phyloP scores from a whole-genome alignment of 2,329 filamentous ascomycete species.

The Alternaria panax region DNA sequence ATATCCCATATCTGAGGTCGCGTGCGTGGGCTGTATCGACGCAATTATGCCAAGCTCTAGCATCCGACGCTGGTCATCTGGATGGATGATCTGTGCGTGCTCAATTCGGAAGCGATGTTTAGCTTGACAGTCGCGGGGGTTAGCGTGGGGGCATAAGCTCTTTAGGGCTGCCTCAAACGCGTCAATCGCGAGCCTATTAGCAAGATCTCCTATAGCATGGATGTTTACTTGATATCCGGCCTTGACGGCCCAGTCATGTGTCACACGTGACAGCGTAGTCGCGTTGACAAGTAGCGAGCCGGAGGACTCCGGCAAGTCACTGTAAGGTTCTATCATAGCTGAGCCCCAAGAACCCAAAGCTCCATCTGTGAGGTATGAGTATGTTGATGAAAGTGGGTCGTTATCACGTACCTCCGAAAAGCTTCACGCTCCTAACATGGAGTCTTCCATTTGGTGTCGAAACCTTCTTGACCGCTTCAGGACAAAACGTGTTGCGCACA shows the following conservation, averaged over 20 bases:
- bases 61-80: slow-evolving; percentile 68
- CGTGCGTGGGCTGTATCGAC: slow-evolving; percentile 75
- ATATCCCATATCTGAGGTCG: slow-evolving; percentile 75
- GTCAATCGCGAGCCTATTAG: slow-evolving; percentile 70
- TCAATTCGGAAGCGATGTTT: slow-evolving; percentile 70
- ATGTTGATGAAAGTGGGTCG: too few species aligned
- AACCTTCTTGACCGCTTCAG: slow-evolving; percentile 57
- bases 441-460: slow-evolving; percentile 59
- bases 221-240: slow-evolving; percentile 74
- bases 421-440: slow-evolving; percentile 69
- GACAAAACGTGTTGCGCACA: slow-evolving; percentile 70
- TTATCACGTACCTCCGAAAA: slow-evolving; percentile 66
- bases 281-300: slow-evolving; percentile 73
- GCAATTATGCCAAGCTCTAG: slow-evolving; percentile 67
- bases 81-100: slow-evolving; percentile 74
- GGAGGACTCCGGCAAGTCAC: slow-evolving; percentile 66
- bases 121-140: slow-evolving; percentile 59
- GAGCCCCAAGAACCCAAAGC: slow-evolving; percentile 76
- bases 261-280: slow-evolving; percentile 62
- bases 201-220: slow-evolving; percentile 74
- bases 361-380: slow-evolving; percentile 60
- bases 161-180: slow-evolving; percentile 66
- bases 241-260: slow-evolving; percentile 63
- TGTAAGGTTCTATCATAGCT: slow-evolving; percentile 74
- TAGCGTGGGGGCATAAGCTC: slow-evolving; percentile 58